phyloP scores from a whole-genome alignment of 495 filamentous ascomycete genomes.

The Delitschia confertaspora region DNA sequence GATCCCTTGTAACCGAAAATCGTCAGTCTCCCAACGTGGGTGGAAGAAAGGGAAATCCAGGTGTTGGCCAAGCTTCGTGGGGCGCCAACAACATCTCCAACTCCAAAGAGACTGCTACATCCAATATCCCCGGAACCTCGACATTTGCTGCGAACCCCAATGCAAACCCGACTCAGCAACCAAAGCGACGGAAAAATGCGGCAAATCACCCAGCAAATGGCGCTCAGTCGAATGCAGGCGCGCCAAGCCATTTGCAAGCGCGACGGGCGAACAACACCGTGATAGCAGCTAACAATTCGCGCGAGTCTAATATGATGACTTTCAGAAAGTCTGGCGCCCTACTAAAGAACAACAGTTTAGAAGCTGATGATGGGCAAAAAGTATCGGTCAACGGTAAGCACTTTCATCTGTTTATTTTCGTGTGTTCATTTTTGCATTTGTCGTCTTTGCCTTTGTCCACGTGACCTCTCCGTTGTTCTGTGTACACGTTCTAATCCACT shows the following conservation, averaged over 20 bases:
- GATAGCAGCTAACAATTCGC: slow-evolving; percentile 14
- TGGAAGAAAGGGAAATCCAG: slow-evolving; percentile 21
- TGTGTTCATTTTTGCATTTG: not conserved
- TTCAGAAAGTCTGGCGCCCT: slow-evolving; percentile 64
- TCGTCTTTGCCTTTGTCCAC: not conserved
- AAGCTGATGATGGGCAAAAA: slow-evolving; percentile 83
- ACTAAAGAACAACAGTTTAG: slow-evolving; percentile 68
- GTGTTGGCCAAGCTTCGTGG: slow-evolving; percentile 23
- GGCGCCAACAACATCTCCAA: slow-evolving; percentile 12
- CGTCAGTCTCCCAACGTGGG: slow-evolving; percentile 15
- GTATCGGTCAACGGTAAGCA: slow-evolving; percentile 81
- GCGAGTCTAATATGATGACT: slow-evolving; percentile 68
- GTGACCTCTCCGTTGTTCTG: not conserved
- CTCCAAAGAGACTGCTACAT: slow-evolving; percentile 39
- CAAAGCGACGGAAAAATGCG: slow-evolving; percentile 70
- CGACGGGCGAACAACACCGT: slow-evolving; percentile 18
- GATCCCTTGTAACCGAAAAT: slow-evolving; percentile 17
- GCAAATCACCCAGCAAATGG: slow-evolving; percentile 25
- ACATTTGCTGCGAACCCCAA: slow-evolving; percentile 49
- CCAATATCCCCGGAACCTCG: slow-evolving; percentile 56
- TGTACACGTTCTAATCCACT: slow-evolving; percentile 13
- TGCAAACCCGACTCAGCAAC: slow-evolving; percentile 24
- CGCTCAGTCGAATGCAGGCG: slow-evolving; percentile 18
- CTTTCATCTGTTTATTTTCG: slow-evolving; percentile 20
- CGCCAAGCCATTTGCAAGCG: slow-evolving; percentile 22